Conservation (phyloP, 306 rosid species). For the Phaseolus lunatus region DNA sequence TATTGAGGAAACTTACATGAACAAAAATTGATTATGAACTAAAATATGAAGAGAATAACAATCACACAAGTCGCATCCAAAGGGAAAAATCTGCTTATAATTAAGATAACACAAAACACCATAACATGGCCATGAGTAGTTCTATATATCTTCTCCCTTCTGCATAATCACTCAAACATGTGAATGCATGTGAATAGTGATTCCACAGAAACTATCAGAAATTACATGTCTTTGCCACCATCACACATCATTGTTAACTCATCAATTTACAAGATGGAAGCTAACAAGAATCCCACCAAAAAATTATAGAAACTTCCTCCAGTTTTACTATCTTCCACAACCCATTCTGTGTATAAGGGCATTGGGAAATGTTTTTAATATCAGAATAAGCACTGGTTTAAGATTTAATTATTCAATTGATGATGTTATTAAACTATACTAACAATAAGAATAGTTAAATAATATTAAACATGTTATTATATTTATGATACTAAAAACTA, state of each 20-base stretch:
- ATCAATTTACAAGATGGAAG: slow-evolving; percentile 6
- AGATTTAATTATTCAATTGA: no score
- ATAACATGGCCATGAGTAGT: slow-evolving; percentile 31
- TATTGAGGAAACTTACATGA: slow-evolving; percentile 1
- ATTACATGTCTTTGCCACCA: slow-evolving; percentile 27
- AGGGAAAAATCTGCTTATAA: neutral
- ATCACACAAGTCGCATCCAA: neutral
- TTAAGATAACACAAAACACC: neutral
- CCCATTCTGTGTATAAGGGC: neutral
- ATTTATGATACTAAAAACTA: no score
- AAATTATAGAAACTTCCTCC: neutral
- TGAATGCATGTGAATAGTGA: slow-evolving; percentile 44
- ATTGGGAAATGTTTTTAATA: neutral
- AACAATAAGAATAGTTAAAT: no score
- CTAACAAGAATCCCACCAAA: slow-evolving; percentile 35
- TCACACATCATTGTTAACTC: neutral
- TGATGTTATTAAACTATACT: no score
- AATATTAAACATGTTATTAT: no score
- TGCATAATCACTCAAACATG: slow-evolving; percentile 43
- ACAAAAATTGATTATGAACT: neutral
- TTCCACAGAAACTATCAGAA: neutral
- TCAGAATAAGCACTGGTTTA: no score
- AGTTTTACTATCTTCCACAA: neutral
- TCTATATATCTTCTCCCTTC: slow-evolving; percentile 14
- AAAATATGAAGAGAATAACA: neutral